A percentile compares a stretch with the other conserved stretches of the same genome.
phyloP scores from a whole-genome alignment of 345 rosid genomes.

The Heritiera fomes region DNA sequence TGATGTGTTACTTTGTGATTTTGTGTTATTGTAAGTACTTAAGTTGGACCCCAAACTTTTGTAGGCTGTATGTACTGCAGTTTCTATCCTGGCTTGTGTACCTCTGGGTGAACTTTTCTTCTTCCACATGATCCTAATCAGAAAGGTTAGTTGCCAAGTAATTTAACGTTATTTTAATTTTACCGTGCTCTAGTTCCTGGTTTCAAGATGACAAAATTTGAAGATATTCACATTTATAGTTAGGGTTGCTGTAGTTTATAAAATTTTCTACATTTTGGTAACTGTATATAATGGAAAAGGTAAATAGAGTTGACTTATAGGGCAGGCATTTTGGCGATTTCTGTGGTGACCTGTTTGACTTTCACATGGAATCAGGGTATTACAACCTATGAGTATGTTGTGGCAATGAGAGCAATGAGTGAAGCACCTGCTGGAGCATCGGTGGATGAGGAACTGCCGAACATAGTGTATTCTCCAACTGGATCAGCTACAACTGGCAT shows the following conservation, averaged over 20 bases:
- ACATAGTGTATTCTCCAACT: conserved; percentile 69
- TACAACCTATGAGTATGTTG: conserved; percentile 88
- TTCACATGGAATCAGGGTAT: conserved; percentile 58
- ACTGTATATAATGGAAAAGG: neutral
- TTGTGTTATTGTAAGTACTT: conserved; percentile 20
- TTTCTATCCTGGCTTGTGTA: conserved; percentile 85
- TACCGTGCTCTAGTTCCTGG: neutral
- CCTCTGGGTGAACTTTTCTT: conserved; percentile 96
- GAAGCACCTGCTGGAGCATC: conserved; percentile 87
- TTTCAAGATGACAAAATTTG: conserved; percentile 4
- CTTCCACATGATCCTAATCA: conserved; percentile 89
- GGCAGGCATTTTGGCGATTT: neutral
- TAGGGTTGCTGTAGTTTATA: neutral
- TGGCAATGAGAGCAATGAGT: conserved; percentile 92
- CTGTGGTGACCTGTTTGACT: neutral
- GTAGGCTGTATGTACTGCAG: conserved; percentile 87
- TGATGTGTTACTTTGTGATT: conserved; percentile 8
- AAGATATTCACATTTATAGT: neutral
- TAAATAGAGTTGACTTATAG: conserved; percentile 1
- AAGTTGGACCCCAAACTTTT: conserved; percentile 28
- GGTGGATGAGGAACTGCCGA: conserved; percentile 63
- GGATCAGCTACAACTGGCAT: conserved; percentile 88
- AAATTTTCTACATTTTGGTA: conserved; percentile 12
- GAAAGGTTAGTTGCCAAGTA: conserved; percentile 64
- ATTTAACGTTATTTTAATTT: conserved; percentile 18